Conservation (phyloP, 2,329 filamentous ascomycete genomes). For the Pezicula neosporulosa region DNA sequence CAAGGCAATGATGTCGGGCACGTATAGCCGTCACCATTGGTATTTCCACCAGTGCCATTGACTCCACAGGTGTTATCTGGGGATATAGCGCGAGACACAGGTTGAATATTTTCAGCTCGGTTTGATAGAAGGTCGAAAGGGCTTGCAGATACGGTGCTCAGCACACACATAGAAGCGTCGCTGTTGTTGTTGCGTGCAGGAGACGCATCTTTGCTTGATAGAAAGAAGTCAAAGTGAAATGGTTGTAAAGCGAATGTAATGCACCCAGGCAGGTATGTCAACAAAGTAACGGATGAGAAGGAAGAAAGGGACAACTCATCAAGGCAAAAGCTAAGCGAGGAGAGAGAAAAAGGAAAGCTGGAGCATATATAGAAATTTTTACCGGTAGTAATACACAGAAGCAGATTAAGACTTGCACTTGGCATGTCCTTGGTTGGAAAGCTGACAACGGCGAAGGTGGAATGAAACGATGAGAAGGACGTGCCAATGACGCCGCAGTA, state of each 20-base stretch:
- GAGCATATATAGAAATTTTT: too few relatives aligned
- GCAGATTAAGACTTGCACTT: too few relatives aligned
- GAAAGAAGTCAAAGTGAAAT: too few relatives aligned
- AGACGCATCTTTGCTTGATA: neutral
- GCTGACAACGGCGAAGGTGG: too few relatives aligned
- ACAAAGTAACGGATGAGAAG: too few relatives aligned
- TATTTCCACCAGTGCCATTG: slow-evolving; percentile 10
- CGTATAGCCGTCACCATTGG: slow-evolving; percentile 13
- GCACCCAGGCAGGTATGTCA: too few relatives aligned
- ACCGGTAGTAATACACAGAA: too few relatives aligned
- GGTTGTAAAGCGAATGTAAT: neutral
- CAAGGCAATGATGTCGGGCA: slow-evolving; percentile 19
- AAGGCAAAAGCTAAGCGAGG: neutral
- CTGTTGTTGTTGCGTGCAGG: neutral
- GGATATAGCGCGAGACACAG: slow-evolving; percentile 6
- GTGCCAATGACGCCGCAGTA: too few relatives aligned
- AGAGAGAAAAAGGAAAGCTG: neutral
- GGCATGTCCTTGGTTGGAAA: too few relatives aligned
- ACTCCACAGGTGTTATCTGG: slow-evolving; percentile 19
- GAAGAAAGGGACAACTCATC: too few relatives aligned
- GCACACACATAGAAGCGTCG: neutral
- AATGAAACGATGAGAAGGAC: too few relatives aligned
- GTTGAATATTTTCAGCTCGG: neutral
- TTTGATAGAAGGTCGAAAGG: neutral
- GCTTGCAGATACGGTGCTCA: neutral